Evolutionary conservation across 2,329 filamentous ascomycete species (phyloP).

Genomic region (Alternaria infectoria): DNA sequence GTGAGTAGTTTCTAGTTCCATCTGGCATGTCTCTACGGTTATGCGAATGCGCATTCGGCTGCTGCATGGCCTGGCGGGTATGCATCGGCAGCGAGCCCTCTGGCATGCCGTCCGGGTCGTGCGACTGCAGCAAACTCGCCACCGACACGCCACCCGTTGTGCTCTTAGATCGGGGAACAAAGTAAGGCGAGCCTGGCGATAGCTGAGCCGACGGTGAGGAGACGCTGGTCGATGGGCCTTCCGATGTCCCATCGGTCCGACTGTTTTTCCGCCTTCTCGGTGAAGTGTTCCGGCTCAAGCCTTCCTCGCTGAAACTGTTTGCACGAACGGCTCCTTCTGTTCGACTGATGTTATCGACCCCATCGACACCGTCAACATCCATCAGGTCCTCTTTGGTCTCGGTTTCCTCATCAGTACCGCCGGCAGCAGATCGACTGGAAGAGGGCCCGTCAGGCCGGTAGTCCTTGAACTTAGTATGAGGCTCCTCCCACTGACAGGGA

Average conservation of each 20-base stretch:
- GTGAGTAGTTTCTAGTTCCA: constrained; percentile 4
- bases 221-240: constrained; percentile 13
- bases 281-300: constrained; percentile 23
- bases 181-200: constrained; percentile 20
- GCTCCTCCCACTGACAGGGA: constrained; percentile 39
- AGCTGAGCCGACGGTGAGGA: constrained; percentile 19
- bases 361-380: constrained; percentile 21
- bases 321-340: not conserved
- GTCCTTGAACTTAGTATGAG: constrained; percentile 34
- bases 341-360: not conserved
- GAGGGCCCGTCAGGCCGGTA: constrained; percentile 30
- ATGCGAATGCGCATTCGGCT: not conserved
- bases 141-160: constrained; percentile 14
- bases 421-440: constrained; percentile 17
- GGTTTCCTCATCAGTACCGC: constrained; percentile 15
- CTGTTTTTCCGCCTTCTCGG: constrained; percentile 20
- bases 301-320: constrained; percentile 9
- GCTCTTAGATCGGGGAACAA: constrained; percentile 1
- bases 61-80: not conserved
- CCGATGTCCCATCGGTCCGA: constrained; percentile 15
- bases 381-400: constrained; percentile 14
- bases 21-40: not conserved
- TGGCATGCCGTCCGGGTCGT: constrained; percentile 1
- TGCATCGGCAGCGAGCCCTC: constrained; percentile 2
- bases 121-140: constrained; percentile 17